Evolutionary conservation across 1,284 basidiomycete species (phyloP).

Genomic region (Mycena sp.): DNA sequence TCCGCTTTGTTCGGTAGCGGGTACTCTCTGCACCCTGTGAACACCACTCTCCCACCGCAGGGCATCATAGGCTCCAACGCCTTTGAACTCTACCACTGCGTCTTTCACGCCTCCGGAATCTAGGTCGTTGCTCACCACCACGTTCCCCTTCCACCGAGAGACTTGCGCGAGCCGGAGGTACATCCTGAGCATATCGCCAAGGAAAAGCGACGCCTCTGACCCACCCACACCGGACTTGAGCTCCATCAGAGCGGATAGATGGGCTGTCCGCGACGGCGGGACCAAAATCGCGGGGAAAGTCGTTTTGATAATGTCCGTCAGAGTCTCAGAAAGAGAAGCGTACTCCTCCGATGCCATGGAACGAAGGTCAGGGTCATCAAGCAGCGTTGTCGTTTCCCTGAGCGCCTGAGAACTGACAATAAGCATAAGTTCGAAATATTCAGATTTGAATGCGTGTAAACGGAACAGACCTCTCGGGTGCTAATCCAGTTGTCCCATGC

Average conservation of each 20-base stretch:
- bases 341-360: conserved; percentile 82
- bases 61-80: conserved; percentile 80
- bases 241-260: conserved; percentile 86
- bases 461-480: conserved; percentile 41
- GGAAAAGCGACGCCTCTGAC: conserved; percentile 87
- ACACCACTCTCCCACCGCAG: conserved; percentile 95
- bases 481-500: conserved; percentile 42
- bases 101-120: conserved; percentile 82
- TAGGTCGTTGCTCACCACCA: conserved; percentile 63
- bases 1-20: conserved; percentile 88
- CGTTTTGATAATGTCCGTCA: conserved; percentile 58
- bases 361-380: conserved; percentile 85
- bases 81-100: conserved; percentile 85
- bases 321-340: conserved; percentile 55
- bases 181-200: conserved; percentile 84
- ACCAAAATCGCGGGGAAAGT: conserved; percentile 79
- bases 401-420: conserved; percentile 62
- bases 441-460: conserved; percentile 1
- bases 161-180: conserved; percentile 78
- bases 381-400: conserved; percentile 67
- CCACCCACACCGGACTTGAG: conserved; percentile 95
- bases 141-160: conserved; percentile 60
- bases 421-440: conserved; percentile 28
- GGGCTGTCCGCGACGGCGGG: conserved; percentile 70
- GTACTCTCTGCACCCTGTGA: conserved; percentile 95